Evolutionary conservation across 352 stramenopile species (phyloP).

Genomic region (Pythium rishiriense): DNA sequence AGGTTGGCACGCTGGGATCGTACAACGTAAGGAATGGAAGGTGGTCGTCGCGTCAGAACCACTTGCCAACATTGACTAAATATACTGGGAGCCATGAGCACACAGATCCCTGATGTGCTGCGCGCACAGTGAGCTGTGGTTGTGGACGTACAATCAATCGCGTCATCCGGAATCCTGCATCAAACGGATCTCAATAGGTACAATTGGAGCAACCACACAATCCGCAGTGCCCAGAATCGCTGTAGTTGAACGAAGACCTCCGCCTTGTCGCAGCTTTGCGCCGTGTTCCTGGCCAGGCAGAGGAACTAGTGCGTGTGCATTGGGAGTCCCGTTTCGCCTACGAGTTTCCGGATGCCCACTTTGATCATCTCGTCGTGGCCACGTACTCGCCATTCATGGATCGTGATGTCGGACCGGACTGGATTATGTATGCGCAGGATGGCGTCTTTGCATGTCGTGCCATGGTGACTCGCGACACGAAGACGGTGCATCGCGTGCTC

Average conservation of each 20-base stretch:
- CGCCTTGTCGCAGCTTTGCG: not conserved
- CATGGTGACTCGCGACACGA: constrained; percentile 1
- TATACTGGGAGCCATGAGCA: too few relatives aligned
- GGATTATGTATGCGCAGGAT: constrained; percentile 6
- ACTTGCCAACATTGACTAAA: too few relatives aligned
- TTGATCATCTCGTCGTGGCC: constrained; percentile 21
- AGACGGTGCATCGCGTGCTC: not conserved
- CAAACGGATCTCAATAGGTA: too few relatives aligned
- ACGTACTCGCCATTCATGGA: constrained; percentile 15
- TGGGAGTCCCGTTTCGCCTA: constrained; percentile 17
- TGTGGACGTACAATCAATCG: too few relatives aligned
- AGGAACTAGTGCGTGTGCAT: constrained; percentile 9
- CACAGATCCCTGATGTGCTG: too few relatives aligned
- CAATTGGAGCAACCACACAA: too few relatives aligned
- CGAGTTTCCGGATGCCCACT: constrained; percentile 2
- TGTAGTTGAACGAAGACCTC: constrained; percentile 4
- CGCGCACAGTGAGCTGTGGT: too few relatives aligned
- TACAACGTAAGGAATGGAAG: too few relatives aligned
- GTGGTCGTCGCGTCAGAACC: too few relatives aligned
- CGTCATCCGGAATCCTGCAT: too few relatives aligned
- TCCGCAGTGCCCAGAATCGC: too few relatives aligned
- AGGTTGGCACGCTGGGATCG: too few relatives aligned
- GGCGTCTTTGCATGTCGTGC: not conserved
- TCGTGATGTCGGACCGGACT: constrained; percentile 2
- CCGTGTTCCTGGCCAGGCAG: not conserved